Base-by-base conservation (phyloP, 164 flowering plant species). In the Warburgia ugandensis region DNA sequence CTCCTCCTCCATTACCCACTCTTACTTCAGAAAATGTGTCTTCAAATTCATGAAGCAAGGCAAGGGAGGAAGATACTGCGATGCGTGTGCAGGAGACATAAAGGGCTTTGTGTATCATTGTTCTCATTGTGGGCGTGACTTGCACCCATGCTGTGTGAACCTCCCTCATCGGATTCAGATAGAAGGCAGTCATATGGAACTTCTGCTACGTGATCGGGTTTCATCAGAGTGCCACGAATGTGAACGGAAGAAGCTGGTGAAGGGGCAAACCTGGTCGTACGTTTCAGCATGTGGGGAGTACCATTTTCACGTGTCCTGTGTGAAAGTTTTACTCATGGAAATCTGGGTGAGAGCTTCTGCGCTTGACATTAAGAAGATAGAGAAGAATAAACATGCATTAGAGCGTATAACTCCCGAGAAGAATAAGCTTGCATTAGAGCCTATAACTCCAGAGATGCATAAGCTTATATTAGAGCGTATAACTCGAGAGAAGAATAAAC, bases 71-170 rank as follows among this genome's bases (percentile, higher is more conserved):
- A 44, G 48, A 25, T 2, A 13, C 29, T 44, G 48, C 48, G 29
- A 44, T 10, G 48, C 48, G 3, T 44, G 48, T n/a, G 28, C n/a
- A 3, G 4, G 48, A 16, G 48, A 44, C 48, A n/a, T 44, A 12
- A 9, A 44, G 29, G 48, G 48, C 28, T 22, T 44, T 29, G 48
- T 22, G 9, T 44, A 44, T 29, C 29, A 44, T 29, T 44, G 48
- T 16, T 2, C 2, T 2, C n/a, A 21, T n/a, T 22, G 26, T 4
- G 48, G 29, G 12, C 12, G 48, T 27, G 29, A 25, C 48, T 16
- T 44, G 14, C 48, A 44, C 48, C 48, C 48, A 6, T 44, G 48
- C 48, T 44, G 48, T 29, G 48, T 29, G 29, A 6, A 22, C 25
- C 48, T 44, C 48, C 10, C 20, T 1, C 1, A 11, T 1, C n/a